Conservation (phyloP, 225 moss, liverwort and hornwort genomes). For the Pseudoscleropodium purum region DNA sequence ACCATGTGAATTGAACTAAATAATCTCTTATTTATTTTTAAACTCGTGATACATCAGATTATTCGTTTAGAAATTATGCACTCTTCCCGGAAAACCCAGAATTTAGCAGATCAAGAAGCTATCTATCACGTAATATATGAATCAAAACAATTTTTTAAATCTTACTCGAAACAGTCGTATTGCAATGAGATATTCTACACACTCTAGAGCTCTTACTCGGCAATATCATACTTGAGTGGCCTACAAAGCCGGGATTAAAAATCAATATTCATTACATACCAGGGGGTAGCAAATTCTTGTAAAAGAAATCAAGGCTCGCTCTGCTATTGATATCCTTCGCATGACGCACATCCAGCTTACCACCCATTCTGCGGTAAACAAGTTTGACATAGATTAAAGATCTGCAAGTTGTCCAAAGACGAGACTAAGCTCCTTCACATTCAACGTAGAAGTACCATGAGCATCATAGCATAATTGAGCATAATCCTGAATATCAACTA, state of each 20-base stretch:
- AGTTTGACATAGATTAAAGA: neutral
- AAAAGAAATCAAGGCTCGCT: constrained; percentile 46
- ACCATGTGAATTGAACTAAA: neutral
- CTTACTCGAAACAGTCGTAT: neutral
- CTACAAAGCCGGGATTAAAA: neutral
- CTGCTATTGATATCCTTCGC: constrained; percentile 53
- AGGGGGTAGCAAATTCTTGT: constrained; percentile 42
- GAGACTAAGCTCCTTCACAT: neutral
- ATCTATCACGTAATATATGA: neutral
- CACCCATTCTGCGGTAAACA: constrained; percentile 21
- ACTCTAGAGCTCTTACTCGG: neutral
- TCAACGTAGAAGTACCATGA: neutral
- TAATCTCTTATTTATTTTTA: neutral
- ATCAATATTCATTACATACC: constrained; percentile 12
- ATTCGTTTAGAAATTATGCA: neutral
- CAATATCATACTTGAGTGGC: neutral
- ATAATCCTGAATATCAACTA: neutral
- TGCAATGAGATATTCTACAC: neutral
- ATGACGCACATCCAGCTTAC: constrained; percentile 28
- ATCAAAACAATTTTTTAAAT: neutral
- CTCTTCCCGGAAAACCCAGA: neutral
- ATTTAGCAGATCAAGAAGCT: neutral
- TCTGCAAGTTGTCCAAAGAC: neutral
- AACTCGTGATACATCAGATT: neutral
- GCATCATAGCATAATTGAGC: neutral